Evolutionary conservation across 805 yeast genomes (phyloP), one percentile per base, ranked within the genome.

Genomic region (Lachancea kluyveri): DNA sequence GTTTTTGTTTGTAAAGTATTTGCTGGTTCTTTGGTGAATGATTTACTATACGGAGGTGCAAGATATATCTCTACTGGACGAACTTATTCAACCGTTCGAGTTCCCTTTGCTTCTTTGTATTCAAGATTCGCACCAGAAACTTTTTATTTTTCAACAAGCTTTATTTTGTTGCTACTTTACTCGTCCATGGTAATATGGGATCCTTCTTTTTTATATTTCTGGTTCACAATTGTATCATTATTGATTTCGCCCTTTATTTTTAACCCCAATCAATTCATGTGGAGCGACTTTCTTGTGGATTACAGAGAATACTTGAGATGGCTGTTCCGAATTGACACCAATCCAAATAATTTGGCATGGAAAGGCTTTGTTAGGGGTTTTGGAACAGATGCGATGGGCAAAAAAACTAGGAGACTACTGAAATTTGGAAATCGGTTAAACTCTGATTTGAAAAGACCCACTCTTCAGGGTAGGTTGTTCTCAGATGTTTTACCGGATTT

Each of bases 401-500:
- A 50, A 75, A 71, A 40, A 79, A 90, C 36, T 90, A 82, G 64
- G 80, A 79, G 62, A 71, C 79, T 50, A 85, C 86, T 39, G n/a
- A n/a, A n/a, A n/a, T n/a, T n/a, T n/a, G n/a, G n/a, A n/a, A n/a
- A n/a, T n/a, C n/a, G n/a, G n/a, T n/a, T n/a, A n/a, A n/a, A n/a
- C n/a, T n/a, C n/a, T n/a, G n/a, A n/a, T n/a, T n/a, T n/a, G n/a
- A n/a, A n/a, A n/a, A n/a, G n/a, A n/a, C n/a, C n/a, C n/a, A n/a
- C n/a, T n/a, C n/a, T n/a, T n/a, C n/a, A n/a, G n/a, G 90, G 88
- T 67, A 90, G 82, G 58, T 75, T 86, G 35, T 59, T 79, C 28
- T 78, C 90, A 70, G 88, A 92, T 48, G 87, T 80, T 59, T 75
- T 84, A 70, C 59, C 80, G 26, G 83, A 83, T 53, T 61, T 83